Percentiles rank a stretch among this genome's conserved stretches.
These are phyloP conservation scores for Daphne laureola DNA, from an alignment of 441 rosid genomes.

Conservation along the genomic window DNA sequence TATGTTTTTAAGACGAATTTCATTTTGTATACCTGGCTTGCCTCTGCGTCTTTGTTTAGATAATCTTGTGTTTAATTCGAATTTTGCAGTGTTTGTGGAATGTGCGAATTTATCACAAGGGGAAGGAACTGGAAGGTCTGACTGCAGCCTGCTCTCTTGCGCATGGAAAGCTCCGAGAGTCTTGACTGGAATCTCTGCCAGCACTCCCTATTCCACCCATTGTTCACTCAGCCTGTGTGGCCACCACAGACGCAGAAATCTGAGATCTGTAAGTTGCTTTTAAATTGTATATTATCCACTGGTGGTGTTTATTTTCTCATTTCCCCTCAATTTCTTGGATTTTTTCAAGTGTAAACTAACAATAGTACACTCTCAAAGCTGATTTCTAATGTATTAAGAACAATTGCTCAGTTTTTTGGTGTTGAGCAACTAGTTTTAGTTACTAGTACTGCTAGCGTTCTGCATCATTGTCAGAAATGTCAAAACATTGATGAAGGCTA, in stretches of 20 bases:
- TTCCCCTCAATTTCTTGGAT: neutral
- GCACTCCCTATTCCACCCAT: constrained; percentile 58
- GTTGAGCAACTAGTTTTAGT: neutral
- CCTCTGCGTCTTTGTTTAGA: neutral
- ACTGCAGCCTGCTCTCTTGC: constrained; percentile 71
- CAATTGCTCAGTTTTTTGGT: neutral
- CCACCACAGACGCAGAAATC: constrained; percentile 38
- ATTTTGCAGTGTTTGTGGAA: constrained; percentile 64
- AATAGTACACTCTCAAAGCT: neutral
- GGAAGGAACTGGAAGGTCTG: constrained; percentile 58
- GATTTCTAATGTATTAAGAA: neutral
- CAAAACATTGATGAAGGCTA: constrained; percentile 33
- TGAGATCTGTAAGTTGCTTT: constrained; percentile 37
- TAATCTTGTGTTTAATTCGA: neutral
- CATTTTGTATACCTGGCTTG: neutral
- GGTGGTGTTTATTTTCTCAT: neutral
- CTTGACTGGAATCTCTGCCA: constrained; percentile 81
- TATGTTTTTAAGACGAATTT: neutral
- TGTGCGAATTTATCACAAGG: constrained; percentile 71
- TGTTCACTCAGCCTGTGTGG: constrained; percentile 31
- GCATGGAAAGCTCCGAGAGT: constrained; percentile 93
- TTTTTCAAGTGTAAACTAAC: neutral
- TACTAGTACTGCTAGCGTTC: constrained; percentile 14
- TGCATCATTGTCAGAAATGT: constrained; percentile 39
- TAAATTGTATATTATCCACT: neutral